Percentiles rank a stretch among this genome's conserved stretches.
These are phyloP conservation scores for Zygoascus bituminiphila DNA, from an alignment of 805 yeast species.

Conservation along the genomic window DNA sequence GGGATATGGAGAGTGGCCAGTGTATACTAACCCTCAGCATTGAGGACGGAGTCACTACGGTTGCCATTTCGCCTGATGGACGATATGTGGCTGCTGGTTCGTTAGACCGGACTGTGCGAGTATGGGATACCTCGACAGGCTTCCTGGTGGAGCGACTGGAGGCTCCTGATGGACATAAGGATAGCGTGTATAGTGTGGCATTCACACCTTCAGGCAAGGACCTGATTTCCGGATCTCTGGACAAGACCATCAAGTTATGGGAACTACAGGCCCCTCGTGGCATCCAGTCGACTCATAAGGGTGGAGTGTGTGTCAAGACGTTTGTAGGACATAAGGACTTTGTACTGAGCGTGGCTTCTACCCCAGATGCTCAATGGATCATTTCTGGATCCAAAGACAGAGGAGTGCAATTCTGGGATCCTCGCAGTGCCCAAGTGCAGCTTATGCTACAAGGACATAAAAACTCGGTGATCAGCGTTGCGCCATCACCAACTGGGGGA, in stretches of 20 bases:
- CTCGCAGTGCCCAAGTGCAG: conserved; percentile 80
- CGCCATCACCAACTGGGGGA: conserved; percentile 80
- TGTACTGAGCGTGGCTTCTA: conserved; percentile 86
- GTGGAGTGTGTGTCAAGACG: conserved; percentile 69
- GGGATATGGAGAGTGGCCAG: conserved; percentile 89
- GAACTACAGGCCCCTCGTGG: conserved; percentile 53
- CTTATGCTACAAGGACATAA: conserved; percentile 95
- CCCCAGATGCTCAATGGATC: conserved; percentile 87
- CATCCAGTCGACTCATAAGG: conserved; percentile 30
- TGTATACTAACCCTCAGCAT: conserved; percentile 81
- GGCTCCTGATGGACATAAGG: conserved; percentile 92
- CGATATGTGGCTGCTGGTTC: conserved; percentile 93
- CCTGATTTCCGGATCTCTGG: conserved; percentile 90
- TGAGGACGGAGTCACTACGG: conserved; percentile 98
- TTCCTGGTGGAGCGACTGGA: conserved; percentile 87
- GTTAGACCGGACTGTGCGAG: conserved; percentile 88
- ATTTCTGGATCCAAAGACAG: conserved; percentile 94
- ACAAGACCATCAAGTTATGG: conserved; percentile 95
- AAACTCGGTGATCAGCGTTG: conserved; percentile 89
- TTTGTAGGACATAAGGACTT: conserved; percentile 95
- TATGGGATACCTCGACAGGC: conserved; percentile 93
- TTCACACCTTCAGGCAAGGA: conserved; percentile 87
- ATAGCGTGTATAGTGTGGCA: conserved; percentile 90
- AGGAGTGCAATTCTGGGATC: conserved; percentile 96
- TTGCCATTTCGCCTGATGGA: conserved; percentile 94